Conservation (phyloP, 1,284 basidiomycete genomes). For the Microbotryum silenes-acaulis region DNA sequence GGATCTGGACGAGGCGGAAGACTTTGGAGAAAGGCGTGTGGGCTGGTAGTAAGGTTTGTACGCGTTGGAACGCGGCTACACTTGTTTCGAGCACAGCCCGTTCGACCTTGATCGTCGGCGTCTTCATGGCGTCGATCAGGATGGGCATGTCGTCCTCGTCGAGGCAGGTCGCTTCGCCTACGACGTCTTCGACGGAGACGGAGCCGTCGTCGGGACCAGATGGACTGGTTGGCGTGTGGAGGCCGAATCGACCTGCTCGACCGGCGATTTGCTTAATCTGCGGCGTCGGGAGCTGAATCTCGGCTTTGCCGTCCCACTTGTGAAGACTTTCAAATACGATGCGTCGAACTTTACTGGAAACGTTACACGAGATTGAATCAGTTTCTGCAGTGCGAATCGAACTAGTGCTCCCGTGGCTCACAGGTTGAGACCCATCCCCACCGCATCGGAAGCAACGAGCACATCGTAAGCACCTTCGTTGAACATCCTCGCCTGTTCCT, state of each 20-base stretch:
- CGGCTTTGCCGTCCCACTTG: conserved; percentile 61
- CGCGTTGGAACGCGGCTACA: conserved; percentile 36
- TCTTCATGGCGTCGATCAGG: conserved; percentile 47
- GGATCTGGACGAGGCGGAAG: conserved; percentile 47
- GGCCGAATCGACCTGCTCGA: conserved; percentile 83
- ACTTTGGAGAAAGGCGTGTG: conserved; percentile 40
- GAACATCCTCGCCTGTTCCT: conserved; percentile 80
- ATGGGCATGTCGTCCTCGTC: conserved; percentile 57
- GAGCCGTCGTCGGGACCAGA: conserved; percentile 28
- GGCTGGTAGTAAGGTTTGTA: conserved; percentile 44
- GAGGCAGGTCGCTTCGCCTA: conserved; percentile 58
- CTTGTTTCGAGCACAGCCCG: conserved; percentile 45
- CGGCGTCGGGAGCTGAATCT: conserved; percentile 58
- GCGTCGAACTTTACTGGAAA: conserved; percentile 74
- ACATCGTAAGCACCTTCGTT: conserved; percentile 76
- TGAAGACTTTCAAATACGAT: conserved; percentile 70
- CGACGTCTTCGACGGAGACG: conserved; percentile 49
- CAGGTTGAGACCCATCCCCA: conserved; percentile 96
- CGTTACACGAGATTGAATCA: not conserved
- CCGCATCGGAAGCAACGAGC: conserved; percentile 82
- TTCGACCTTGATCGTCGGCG: conserved; percentile 45
- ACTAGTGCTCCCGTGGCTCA: conserved; percentile 44
- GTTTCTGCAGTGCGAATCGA: not conserved
- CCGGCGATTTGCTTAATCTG: conserved; percentile 96
- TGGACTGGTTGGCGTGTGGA: conserved; percentile 45